Conservation (phyloP, 352 stramenopile genomes). For the Pythium aphanidermatum region DNA sequence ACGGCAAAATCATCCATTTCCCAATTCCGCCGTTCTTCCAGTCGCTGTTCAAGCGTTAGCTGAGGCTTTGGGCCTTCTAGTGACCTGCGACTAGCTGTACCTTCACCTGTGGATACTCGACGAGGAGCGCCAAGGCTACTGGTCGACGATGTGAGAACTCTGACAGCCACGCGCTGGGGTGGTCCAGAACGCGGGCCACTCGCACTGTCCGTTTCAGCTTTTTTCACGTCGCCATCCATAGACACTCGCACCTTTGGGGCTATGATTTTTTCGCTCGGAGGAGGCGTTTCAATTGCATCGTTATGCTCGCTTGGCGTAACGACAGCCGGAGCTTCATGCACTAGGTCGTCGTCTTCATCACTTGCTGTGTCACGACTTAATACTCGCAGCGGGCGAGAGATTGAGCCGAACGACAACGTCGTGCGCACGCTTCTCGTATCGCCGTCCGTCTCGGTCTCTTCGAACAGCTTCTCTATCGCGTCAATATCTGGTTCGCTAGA, state of each 20-base stretch:
- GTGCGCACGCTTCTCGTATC: conserved; percentile 15
- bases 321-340: no score
- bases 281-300: no score
- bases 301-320: no score
- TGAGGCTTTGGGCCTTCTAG: conserved; percentile 34
- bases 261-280: no score
- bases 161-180: conserved; percentile 30
- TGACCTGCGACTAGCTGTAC: conserved; percentile 23
- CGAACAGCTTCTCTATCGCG: no score
- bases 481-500: no score
- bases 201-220: not conserved
- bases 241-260: not conserved
- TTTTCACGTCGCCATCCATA: not conserved
- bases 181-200: conserved; percentile 6
- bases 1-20: conserved; percentile 73
- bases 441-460: conserved; percentile 6
- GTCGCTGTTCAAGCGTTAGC: conserved; percentile 37
- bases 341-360: conserved; percentile 22
- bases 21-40: conserved; percentile 54
- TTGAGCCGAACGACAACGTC: conserved; percentile 27
- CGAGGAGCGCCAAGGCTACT: conserved; percentile 15
- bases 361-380: conserved; percentile 13
- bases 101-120: conserved; percentile 15
- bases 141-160: conserved; percentile 7
- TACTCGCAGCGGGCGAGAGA: conserved; percentile 23